Evolutionary conservation across 768 basidiomycete species (phyloP).

Genomic region (Pisolithus sp.): DNA sequence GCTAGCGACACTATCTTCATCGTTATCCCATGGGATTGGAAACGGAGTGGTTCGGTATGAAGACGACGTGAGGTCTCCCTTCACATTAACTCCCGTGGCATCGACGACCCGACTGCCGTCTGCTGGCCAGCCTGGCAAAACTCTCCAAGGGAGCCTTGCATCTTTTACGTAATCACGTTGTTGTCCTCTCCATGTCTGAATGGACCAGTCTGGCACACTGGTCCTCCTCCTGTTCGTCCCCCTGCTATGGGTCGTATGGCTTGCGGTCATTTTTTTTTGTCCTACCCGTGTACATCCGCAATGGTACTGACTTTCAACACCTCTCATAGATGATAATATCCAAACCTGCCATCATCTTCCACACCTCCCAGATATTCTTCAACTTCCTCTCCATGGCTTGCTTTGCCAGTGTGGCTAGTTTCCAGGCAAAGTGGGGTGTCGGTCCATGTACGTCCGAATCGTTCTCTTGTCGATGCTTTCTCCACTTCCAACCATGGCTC

Average conservation of each 20-base stretch:
- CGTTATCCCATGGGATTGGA: slow-evolving; percentile 52
- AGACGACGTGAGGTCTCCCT: slow-evolving; percentile 55
- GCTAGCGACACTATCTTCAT: slow-evolving; percentile 20
- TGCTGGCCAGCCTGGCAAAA: neutral
- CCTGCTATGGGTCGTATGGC: slow-evolving; percentile 58
- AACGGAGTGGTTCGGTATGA: slow-evolving; percentile 47
- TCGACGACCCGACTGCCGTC: slow-evolving; percentile 2
- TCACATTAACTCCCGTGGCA: neutral
- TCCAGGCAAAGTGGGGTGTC: slow-evolving; percentile 79
- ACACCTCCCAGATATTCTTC: slow-evolving; percentile 81
- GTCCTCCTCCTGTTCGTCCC: slow-evolving; percentile 62
- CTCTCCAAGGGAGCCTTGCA: slow-evolving; percentile 10
- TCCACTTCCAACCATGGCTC: slow-evolving; percentile 11
- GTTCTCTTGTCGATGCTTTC: neutral
- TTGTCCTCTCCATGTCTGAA: slow-evolving; percentile 26
- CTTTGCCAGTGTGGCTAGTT: slow-evolving; percentile 82
- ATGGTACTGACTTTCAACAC: slow-evolving; percentile 4
- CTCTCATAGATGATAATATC: slow-evolving; percentile 73
- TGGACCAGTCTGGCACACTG: slow-evolving; percentile 42
- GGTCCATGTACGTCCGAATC: slow-evolving; percentile 68
- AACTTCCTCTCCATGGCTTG: slow-evolving; percentile 89
- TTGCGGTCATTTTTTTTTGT: slow-evolving; percentile 46
- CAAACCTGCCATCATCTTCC: slow-evolving; percentile 73
- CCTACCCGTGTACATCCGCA: slow-evolving; percentile 9
- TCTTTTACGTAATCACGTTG: slow-evolving; percentile 27